These are phyloP conservation scores for Ceratocystis huliohia DNA, from an alignment of 2,329 filamentous ascomycete species.

Conservation along the genomic window DNA sequence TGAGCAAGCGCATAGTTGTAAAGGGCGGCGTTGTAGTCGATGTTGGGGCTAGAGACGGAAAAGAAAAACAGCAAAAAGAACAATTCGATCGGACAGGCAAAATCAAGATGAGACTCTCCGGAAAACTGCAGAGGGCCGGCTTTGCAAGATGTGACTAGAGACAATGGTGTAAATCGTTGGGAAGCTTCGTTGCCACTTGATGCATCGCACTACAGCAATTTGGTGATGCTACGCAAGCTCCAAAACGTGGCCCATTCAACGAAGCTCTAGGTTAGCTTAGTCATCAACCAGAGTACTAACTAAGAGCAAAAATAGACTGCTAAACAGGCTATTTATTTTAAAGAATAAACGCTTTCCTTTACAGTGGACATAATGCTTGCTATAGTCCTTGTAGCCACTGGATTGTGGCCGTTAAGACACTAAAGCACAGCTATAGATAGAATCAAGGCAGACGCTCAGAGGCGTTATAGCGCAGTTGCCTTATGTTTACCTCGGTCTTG, in stretches of 20 bases:
- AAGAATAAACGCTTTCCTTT: neutral
- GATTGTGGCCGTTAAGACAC: neutral
- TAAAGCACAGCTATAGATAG: neutral
- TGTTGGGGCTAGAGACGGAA: neutral
- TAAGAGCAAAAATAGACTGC: neutral
- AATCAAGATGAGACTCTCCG: neutral
- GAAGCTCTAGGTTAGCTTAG: constrained; percentile 12
- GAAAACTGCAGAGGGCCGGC: neutral
- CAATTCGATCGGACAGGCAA: neutral
- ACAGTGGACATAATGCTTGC: neutral
- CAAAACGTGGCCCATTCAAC: constrained; percentile 21
- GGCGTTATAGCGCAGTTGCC: neutral
- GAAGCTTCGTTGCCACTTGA: constrained; percentile 10
- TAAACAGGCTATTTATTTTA: neutral
- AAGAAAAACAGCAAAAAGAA: neutral
- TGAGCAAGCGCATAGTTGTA: constrained; percentile 55
- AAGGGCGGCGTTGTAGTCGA: neutral
- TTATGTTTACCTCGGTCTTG: neutral
- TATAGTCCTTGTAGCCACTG: neutral
- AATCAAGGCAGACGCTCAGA: neutral
- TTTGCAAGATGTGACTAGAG: constrained; percentile 1
- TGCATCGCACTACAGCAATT: constrained; percentile 12
- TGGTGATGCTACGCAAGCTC: constrained; percentile 19
- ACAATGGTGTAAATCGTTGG: neutral
- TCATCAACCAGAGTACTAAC: neutral